Base-by-base conservation (phyloP, 495 filamentous ascomycete genomes). In the Aspergillus kassunensis region DNA sequence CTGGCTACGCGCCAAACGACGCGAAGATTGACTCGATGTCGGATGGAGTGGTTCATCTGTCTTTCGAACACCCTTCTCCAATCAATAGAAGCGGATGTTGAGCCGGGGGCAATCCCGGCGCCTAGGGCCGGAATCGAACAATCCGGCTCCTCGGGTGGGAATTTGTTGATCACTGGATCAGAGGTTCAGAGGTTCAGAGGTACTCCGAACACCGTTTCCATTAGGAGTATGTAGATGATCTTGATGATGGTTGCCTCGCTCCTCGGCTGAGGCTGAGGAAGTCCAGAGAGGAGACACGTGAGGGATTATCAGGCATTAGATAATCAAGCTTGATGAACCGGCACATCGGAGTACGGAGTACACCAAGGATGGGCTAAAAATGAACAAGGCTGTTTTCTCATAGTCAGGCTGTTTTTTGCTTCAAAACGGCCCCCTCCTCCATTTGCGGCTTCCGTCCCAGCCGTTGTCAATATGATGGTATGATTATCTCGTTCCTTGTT, bases 1-100 rank as follows among this genome's bases (percentile, higher is more conserved):
- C 16, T 44, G 10, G 34, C 44, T 58, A 62, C 53, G 53, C 59
- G 55, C 59, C 53, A 48, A 52, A 55, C 33, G 44, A 47, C 49
- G 44, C 49, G 23, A 54, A 10, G 33, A n/a, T n/a, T n/a, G n/a
- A n/a, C 44, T 37, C 6, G 27, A 29, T 29, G 27, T 29, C 5
- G 27, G n/a, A n/a, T 29, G 5, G 29, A 30, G 21, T 21, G 30
- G 24, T 42, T 16, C 25, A 34, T 19, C 44, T 16, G 35, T 23
- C 20, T 45, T 46, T 37, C 33, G 30, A 35, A 31, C 49, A 27
- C 31, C 7, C 18, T 33, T 42, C 25, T 46, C 51, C 42, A 53
- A 46, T 53, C 34, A n/a, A 31, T 23, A 31, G 15, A 19, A 46
- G 44, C 13, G 19, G 24, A 19, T 30, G 34, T 30, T 36, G 34